These are phyloP conservation scores for Magnolia kwangsiensis DNA, from an alignment of 164 flowering plant species.

Conservation along the genomic window DNA sequence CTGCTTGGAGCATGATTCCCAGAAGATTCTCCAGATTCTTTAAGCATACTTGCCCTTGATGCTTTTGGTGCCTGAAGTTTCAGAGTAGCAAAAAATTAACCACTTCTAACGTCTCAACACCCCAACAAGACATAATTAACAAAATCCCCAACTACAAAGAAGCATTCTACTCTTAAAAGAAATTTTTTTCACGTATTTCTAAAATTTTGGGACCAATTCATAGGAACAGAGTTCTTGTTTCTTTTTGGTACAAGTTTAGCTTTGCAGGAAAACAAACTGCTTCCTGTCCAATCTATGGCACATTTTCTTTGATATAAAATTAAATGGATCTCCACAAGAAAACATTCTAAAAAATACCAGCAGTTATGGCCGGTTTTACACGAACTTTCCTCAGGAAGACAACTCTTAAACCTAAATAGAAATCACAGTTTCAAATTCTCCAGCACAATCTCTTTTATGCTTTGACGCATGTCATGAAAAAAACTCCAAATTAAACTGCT, in stretches of 20 bases:
- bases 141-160: not conserved
- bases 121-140: not conserved
- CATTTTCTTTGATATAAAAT: not conserved
- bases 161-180: not conserved
- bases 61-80: conserved; percentile 81
- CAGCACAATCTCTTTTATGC: too few relatives aligned
- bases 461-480: too few relatives aligned
- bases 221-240: too few relatives aligned
- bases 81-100: not conserved
- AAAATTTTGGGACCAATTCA: not conserved
- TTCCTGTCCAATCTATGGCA: not conserved
- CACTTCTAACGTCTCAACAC: not conserved
- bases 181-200: not conserved
- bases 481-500: too few relatives aligned
- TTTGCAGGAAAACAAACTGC: not conserved
- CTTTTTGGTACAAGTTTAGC: not conserved
- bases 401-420: not conserved
- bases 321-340: not conserved
- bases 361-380: not conserved
- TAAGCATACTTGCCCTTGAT: conserved; percentile 61
- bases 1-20: conserved; percentile 60
- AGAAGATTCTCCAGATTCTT: conserved; percentile 73
- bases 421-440: too few relatives aligned
- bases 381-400: not conserved
- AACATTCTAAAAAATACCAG: not conserved